A percentile compares a stretch with the other conserved stretches of the same genome.
These are phyloP conservation scores for Hirsutella rhossiliensis DNA, from an alignment of 2,329 filamentous ascomycete species.

Conservation along the genomic window DNA sequence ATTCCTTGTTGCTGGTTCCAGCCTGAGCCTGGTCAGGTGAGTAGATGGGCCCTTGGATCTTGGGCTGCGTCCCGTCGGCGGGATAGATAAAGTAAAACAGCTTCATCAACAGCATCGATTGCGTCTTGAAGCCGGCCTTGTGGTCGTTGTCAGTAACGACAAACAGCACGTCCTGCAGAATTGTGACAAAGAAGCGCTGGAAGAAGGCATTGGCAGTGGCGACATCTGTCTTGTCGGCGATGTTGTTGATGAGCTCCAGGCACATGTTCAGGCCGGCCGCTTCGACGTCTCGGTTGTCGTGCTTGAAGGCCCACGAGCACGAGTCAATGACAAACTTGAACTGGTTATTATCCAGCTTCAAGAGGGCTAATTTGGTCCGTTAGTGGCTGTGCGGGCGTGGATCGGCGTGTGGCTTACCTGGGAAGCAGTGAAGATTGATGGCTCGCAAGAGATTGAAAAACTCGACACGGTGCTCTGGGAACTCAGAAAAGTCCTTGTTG, in stretches of 20 bases:
- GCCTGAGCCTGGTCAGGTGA: conserved; percentile 66
- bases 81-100: conserved; percentile 94
- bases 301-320: conserved; percentile 99
- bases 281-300: conserved; percentile 97
- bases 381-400: not conserved
- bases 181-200: conserved; percentile 92
- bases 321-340: conserved; percentile 99
- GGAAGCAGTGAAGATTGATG: conserved; percentile 97
- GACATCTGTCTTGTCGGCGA: conserved; percentile 81
- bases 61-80: conserved; percentile 55
- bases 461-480: conserved; percentile 96
- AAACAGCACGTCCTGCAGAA: conserved; percentile 96
- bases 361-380: conserved; percentile 42
- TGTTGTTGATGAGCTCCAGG: conserved; percentile 92
- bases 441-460: conserved; percentile 96
- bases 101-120: conserved; percentile 83
- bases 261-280: conserved; percentile 96
- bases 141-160: conserved; percentile 95
- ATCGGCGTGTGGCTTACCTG: conserved; percentile 32
- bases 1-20: conserved; percentile 83
- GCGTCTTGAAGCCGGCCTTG: conserved; percentile 98
- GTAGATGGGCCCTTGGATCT: conserved; percentile 90
- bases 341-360: conserved; percentile 89
- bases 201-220: conserved; percentile 90
- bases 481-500: conserved; percentile 99